Base-by-base conservation (phyloP, 768 basidiomycete genomes). In the Lactifluus rugatus region DNA sequence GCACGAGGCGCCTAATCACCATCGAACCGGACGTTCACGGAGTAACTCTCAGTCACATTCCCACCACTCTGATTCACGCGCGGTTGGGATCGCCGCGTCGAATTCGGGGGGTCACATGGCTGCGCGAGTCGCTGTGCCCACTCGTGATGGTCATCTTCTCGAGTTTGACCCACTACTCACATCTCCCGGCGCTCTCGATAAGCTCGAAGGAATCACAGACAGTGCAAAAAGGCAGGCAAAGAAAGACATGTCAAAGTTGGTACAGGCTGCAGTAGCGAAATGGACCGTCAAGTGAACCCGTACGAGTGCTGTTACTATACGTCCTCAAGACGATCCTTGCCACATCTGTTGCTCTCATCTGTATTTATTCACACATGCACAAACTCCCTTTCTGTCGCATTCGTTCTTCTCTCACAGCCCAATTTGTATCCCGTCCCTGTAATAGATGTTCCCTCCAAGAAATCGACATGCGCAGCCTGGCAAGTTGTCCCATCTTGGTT, bases 161-260 rank as follows among this genome's bases (percentile, higher is more conserved):
- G 84, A 85, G 68, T 93, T 95, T 65, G 87, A 95, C 64, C 91
- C 92, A 9, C 73, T 94, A 44, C 76, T 78, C 58, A 83, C 87
- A 14, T 83, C 85, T 2, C 84, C 89, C 1, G 76, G 78, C 2
- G 76, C 87, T 48, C 72, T 94, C 31, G 87, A 91, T 65, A 82
- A 80, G 32, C 75, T 90, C 8, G 84, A 88, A 53, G 88, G 87
- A 5, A 87, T 92, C 58, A 81, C 86, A 0, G 81, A 85, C 56
- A 86, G 84, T 64, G 87, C 89, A 44, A 91, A 90, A 77, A 88
- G 87, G 67, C 82, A 87, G 63, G 89, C 87, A 21, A 81, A 80
- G 64, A 78, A 81, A 47, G 89, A 91, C 61, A 87, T 90, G 82
- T 76, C 80, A 4, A 73, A 81, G 57, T 73, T 91, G 32, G 81